These are phyloP conservation scores for Alternaria sp. DNA, from an alignment of 2,329 filamentous ascomycete genomes.

Conservation along the genomic window DNA sequence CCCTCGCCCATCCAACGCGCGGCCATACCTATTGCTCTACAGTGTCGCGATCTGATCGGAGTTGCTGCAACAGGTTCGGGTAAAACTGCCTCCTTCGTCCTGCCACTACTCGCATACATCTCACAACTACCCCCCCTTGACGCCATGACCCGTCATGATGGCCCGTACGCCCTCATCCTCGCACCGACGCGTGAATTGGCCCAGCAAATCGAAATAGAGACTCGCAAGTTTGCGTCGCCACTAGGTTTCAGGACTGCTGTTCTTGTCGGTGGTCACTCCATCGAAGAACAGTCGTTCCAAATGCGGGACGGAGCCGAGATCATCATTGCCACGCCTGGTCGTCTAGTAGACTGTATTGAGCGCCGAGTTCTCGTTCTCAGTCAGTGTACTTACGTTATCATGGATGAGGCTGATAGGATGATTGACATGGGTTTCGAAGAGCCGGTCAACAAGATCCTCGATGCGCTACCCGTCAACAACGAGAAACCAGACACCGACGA, in stretches of 20 bases:
- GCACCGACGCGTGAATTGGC: constrained; percentile 97
- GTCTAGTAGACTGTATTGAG: constrained; percentile 96
- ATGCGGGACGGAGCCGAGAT: constrained; percentile 95
- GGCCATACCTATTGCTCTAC: constrained; percentile 92
- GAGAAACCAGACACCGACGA: constrained; percentile 95
- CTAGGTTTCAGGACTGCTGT: constrained; percentile 95
- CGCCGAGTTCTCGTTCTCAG: constrained; percentile 87
- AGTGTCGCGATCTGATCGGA: constrained; percentile 95
- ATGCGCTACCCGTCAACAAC: constrained; percentile 89
- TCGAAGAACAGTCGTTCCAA: constrained; percentile 92
- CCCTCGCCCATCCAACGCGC: constrained; percentile 92
- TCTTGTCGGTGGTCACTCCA: constrained; percentile 95
- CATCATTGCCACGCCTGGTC: constrained; percentile 96
- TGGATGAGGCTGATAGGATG: constrained; percentile 99
- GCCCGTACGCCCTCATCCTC: constrained; percentile 95
- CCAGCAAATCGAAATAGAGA: constrained; percentile 95
- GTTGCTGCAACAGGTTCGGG: constrained; percentile 98
- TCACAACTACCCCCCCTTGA: constrained; percentile 85
- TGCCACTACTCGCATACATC: constrained; percentile 94
- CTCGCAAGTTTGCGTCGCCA: constrained; percentile 88
- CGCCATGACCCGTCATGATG: constrained; percentile 89
- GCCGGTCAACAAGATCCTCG: constrained; percentile 95
- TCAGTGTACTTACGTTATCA: constrained; percentile 99
- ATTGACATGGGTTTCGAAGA: constrained; percentile 98
- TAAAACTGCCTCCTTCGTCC: constrained; percentile 94